Base-by-base conservation (phyloP, 179 eudicot genomes). In the Drosera spatulata region DNA sequence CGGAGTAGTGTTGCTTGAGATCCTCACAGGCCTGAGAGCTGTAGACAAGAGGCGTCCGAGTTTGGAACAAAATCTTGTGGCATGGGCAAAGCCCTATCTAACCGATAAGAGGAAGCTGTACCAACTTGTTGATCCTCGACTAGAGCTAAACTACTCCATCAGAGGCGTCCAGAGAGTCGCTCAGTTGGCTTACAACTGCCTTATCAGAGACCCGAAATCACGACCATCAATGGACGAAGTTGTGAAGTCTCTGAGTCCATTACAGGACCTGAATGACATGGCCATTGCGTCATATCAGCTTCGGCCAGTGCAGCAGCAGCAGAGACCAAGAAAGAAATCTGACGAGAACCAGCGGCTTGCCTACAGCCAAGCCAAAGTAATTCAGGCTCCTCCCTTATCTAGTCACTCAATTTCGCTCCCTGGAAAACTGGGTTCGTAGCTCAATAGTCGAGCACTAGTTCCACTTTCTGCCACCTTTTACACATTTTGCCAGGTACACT, bases 241-340 rank as follows among this genome's bases (percentile, higher is more conserved):
- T 14, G 81, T 77, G 6, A 77, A 70, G 62, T 64, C 58, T n/a
- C 75, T 77, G 7, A 70, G 72, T 46, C 86, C 89, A 7, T 66
- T 91, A 58, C 88, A 81, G 65, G 94, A 83, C 40, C 80, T 91
- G 49, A 82, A 83, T 10, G 97, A 91, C 68, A 73, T 85, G 62
- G 96, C 96, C 12, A 80, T 85, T 62, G 63, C 78, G 52, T 71
- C 86, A 12, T 80, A 79, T 57, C 97, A 87, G 50, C 68, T 84
- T 33, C 86, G 90, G 7, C 39, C 41, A 55, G 57, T 77, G 46
- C 80, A 91, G 56, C 97, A 87, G 59, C 77, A 73, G 40, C 85
- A 80, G 14, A 81, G 87, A 68, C 83, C 87, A 41, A 85, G 83
- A 73, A 90, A 75, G 80, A 82, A 82, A 59, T 67, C 71, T 2